These are phyloP conservation scores for Mycocentrospora acerina DNA, from an alignment of 2,329 filamentous ascomycete genomes.

Conservation along the genomic window DNA sequence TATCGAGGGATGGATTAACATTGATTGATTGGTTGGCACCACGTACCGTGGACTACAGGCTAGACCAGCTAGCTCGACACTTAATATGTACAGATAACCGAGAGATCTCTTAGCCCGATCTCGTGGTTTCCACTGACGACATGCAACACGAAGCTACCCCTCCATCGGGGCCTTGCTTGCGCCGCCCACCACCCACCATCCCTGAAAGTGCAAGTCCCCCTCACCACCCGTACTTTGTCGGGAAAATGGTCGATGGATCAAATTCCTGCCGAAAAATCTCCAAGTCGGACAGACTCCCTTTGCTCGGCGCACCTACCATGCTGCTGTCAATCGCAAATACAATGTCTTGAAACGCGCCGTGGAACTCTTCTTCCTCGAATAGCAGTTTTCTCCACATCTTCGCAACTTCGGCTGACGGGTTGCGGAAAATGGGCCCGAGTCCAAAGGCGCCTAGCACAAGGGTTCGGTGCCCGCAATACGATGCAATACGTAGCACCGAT, in stretches of 20 bases:
- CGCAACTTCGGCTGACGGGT: constrained; percentile 47
- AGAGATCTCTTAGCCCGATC: constrained; percentile 11
- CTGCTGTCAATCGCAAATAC: constrained; percentile 49
- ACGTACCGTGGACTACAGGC: neutral
- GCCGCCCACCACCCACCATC: neutral
- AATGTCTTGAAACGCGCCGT: constrained; percentile 47
- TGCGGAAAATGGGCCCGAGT: constrained; percentile 48
- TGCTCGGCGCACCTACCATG: constrained; percentile 31
- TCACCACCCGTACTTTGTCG: constrained; percentile 24
- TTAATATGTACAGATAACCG: constrained; percentile 9
- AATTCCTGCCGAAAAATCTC: constrained; percentile 46
- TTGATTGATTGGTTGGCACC: constrained; percentile 16
- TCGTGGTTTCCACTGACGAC: constrained; percentile 15
- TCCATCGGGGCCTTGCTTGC: too few species aligned
- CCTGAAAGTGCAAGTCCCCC: too few species aligned
- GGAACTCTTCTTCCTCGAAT: constrained; percentile 48
- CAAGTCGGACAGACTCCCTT: constrained; percentile 38
- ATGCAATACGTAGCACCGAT: constrained; percentile 69
- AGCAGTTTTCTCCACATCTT: constrained; percentile 48
- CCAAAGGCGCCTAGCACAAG: constrained; percentile 49
- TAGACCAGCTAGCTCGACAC: neutral
- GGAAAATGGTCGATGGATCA: constrained; percentile 42
- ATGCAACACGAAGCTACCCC: constrained; percentile 15
- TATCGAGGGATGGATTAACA: constrained; percentile 10
- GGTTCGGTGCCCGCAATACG: constrained; percentile 41